A percentile compares a stretch with the other conserved stretches of the same genome.
Conservation (phyloP, 78 protist genomes). For the Acrasis kona region DNA sequence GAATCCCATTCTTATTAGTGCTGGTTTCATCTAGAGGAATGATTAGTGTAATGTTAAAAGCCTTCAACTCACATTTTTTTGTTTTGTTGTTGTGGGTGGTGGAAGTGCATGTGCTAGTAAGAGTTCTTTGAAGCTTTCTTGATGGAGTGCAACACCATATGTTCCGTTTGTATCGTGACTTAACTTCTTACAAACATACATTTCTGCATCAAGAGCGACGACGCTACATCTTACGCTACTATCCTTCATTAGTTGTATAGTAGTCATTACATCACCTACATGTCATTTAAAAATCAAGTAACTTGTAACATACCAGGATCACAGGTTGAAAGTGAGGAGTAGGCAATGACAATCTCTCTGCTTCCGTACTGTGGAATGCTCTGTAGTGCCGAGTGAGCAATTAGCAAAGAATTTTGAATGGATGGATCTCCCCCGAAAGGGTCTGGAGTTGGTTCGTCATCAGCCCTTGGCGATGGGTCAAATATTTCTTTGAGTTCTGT, state of each 20-base stretch:
- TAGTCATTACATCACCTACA: conserved; percentile 28
- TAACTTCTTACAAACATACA: conserved; percentile 26
- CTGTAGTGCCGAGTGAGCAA: conserved; percentile 37
- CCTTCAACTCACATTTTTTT: conserved; percentile 6
- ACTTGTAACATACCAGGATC: too few relatives aligned
- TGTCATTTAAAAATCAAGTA: too few relatives aligned
- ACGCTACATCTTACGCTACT: conserved; percentile 36
- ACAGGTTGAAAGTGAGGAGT: background rate
- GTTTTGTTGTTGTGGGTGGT: conserved; percentile 36
- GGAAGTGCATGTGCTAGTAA: conserved; percentile 38
- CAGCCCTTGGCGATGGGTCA: too few relatives aligned
- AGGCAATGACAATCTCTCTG: background rate
- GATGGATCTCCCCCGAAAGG: conserved; percentile 65
- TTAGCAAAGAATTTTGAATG: conserved; percentile 55
- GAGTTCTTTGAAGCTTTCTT: conserved; percentile 31
- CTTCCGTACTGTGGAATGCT: background rate
- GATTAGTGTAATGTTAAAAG: background rate
- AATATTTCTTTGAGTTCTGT: conserved; percentile 19
- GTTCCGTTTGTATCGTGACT: conserved; percentile 44
- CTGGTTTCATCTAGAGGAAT: background rate
- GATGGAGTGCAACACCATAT: conserved; percentile 19
- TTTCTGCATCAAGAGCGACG: conserved; percentile 46
- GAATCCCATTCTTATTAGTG: conserved; percentile 60
- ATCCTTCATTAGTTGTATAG: conserved; percentile 24
- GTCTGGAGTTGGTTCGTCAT: background rate